Evolutionary conservation across 2,329 filamentous ascomycete genomes (phyloP), one percentile per base, ranked within the genome.

Genomic region (Calonectria naviculata): DNA sequence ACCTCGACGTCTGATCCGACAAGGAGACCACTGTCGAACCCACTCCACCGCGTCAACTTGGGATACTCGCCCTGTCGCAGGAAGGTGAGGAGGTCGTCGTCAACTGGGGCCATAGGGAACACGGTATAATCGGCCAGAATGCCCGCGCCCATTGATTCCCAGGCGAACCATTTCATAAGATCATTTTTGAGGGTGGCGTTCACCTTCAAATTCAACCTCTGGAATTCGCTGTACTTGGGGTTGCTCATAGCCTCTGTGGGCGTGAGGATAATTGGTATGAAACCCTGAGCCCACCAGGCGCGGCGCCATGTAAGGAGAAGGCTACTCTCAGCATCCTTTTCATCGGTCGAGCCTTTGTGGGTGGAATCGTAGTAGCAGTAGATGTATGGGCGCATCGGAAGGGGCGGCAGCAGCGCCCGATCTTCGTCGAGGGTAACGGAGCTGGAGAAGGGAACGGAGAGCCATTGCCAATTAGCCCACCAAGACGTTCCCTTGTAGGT

Each of bases 271-370:
- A 97, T 88, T 0, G 97, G 96, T 73, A 89, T 91, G 84, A 98
- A 98, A 13, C 96, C 97, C 78, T 97, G 92, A 0, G 95, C 95
- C 94, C 95, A 98, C 95, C 96, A 98, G 3, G 96, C 95, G 54
- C 95, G 90, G 71, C 95, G 90, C 97, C 97, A 98, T 65, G 94
- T 93, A 68, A 97, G 85, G 60, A 98, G 87, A 70, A 98, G 85
- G 70, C 92, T 89, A 79, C 93, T 93, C 81, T 98, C 94, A 5
- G 94, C 93, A 71, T 93, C 89, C 76, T 90, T 90, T 62, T 90
- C 88, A 21, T 89, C 89, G 60, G 89, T 87, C 36, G 93, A 89
- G 81, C 92, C 92, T 71, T 88, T 84, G 21, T 87, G 81, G 5
- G 89, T 90, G 13, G 90, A 86, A 78, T 98, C 95, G 81, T 97